A percentile compares a stretch with the other conserved stretches of the same genome.
Conservation (phyloP, 1,284 basidiomycete species). For the Farysia itapuensis region DNA sequence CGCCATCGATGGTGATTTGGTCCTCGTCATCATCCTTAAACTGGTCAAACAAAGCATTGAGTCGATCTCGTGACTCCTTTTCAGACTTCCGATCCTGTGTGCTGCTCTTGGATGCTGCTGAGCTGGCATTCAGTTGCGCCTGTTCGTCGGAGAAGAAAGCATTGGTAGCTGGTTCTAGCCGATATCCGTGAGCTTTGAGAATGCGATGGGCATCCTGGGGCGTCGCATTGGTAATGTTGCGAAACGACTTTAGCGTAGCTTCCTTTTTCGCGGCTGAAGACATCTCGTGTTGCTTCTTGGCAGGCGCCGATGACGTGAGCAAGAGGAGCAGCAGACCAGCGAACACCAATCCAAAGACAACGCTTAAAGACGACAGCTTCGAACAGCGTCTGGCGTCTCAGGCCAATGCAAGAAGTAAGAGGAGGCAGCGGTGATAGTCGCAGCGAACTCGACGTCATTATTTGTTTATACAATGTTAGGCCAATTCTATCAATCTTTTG, state of each 20-base stretch:
- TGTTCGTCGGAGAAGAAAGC: slow-evolving; percentile 67
- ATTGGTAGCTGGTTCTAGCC: slow-evolving; percentile 74
- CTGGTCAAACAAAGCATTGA: slow-evolving; percentile 71
- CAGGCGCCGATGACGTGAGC: not conserved
- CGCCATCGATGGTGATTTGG: slow-evolving; percentile 51
- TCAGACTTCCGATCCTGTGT: slow-evolving; percentile 34
- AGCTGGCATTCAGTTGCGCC: slow-evolving; percentile 33
- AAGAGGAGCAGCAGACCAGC: not conserved
- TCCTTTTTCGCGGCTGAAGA: slow-evolving; percentile 41
- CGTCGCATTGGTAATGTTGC: slow-evolving; percentile 40
- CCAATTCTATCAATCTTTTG: too few species aligned
- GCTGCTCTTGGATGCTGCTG: not conserved
- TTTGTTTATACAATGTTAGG: too few species aligned
- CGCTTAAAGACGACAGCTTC: not conserved
- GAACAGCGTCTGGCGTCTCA: too few species aligned
- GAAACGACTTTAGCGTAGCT: slow-evolving; percentile 35
- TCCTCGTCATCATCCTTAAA: slow-evolving; percentile 57
- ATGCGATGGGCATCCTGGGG: slow-evolving; percentile 70
- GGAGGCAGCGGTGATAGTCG: too few species aligned
- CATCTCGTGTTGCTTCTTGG: slow-evolving; percentile 7
- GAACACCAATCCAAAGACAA: not conserved
- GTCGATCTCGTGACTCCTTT: slow-evolving; percentile 57
- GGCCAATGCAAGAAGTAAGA: too few species aligned
- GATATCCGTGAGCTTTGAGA: slow-evolving; percentile 70
- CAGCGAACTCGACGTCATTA: too few species aligned